Conservation (phyloP, 371 early-diverging fungal genomes). For the Thermomucor indicae-seudaticae region DNA sequence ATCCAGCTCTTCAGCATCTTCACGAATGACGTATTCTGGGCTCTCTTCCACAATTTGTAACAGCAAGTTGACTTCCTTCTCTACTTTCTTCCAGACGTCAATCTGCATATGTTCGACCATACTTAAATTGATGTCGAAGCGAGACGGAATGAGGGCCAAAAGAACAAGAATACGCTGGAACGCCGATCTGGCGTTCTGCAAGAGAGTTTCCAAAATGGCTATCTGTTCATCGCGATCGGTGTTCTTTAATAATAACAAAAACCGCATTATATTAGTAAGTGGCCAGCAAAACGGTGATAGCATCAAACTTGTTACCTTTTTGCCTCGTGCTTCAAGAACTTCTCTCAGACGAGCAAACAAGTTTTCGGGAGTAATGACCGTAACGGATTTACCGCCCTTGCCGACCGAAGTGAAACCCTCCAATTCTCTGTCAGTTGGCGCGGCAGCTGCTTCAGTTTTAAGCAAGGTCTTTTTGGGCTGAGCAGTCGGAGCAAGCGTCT, state of each 20-base stretch:
- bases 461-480: background rate
- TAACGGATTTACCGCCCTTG: constrained; percentile 68
- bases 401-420: constrained; percentile 83
- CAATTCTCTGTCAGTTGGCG: constrained; percentile 43
- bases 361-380: constrained; percentile 57
- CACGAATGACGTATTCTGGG: constrained; percentile 54
- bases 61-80: constrained; percentile 67
- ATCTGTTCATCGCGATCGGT: constrained; percentile 85
- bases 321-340: constrained; percentile 85
- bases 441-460: constrained; percentile 9
- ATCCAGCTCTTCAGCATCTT: constrained; percentile 63
- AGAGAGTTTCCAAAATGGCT: constrained; percentile 61
- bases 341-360: constrained; percentile 80
- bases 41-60: constrained; percentile 73
- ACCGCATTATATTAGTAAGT: background rate
- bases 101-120: constrained; percentile 67
- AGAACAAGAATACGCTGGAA: constrained; percentile 86
- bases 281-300: background rate
- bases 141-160: constrained; percentile 83
- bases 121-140: constrained; percentile 79
- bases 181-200: constrained; percentile 64
- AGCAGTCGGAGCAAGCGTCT: constrained; percentile 10
- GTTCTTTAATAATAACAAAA: constrained; percentile 59
- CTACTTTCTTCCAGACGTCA: constrained; percentile 79
- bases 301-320: constrained; percentile 58